These are phyloP conservation scores for Zygosaccharomyces sapae DNA, from an alignment of 1,139 yeast genomes.

Conservation along the genomic window DNA sequence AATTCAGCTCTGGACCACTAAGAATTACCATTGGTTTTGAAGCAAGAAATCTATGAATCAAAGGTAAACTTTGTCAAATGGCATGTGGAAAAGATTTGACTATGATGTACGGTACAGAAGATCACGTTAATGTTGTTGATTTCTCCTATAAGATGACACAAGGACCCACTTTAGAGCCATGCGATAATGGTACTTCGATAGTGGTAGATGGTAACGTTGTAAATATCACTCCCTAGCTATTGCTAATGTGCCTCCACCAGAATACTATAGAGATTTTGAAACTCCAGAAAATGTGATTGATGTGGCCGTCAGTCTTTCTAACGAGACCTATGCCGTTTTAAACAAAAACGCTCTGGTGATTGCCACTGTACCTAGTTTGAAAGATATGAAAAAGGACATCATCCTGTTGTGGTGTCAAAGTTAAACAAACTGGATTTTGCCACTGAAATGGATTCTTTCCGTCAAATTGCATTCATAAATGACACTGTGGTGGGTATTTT, in stretches of 20 bases:
- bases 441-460: conserved; percentile 45
- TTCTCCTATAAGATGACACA: conserved; percentile 59
- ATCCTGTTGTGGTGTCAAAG: conserved; percentile 44
- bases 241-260: conserved; percentile 96
- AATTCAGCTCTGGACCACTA: conserved; percentile 84
- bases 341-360: conserved; percentile 44
- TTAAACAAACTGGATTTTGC: conserved; percentile 40
- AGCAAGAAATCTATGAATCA: conserved; percentile 58
- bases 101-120: conserved; percentile 56
- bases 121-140: conserved; percentile 59
- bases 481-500: conserved; percentile 52
- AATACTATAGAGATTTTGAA: conserved; percentile 64
- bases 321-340: conserved; percentile 55
- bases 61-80: conserved; percentile 56
- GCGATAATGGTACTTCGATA: conserved; percentile 71
- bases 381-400: conserved; percentile 40
- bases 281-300: conserved; percentile 54
- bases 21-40: conserved; percentile 93
- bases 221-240: conserved; percentile 76
- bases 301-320: conserved; percentile 60
- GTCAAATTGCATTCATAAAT: conserved; percentile 60
- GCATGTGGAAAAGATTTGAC: conserved; percentile 89
- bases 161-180: conserved; percentile 66
- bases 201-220: conserved; percentile 75
- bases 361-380: conserved; percentile 41